Evolutionary conservation across 805 yeast species (phyloP).

Genomic region (Monosporozyma servazzii): DNA sequence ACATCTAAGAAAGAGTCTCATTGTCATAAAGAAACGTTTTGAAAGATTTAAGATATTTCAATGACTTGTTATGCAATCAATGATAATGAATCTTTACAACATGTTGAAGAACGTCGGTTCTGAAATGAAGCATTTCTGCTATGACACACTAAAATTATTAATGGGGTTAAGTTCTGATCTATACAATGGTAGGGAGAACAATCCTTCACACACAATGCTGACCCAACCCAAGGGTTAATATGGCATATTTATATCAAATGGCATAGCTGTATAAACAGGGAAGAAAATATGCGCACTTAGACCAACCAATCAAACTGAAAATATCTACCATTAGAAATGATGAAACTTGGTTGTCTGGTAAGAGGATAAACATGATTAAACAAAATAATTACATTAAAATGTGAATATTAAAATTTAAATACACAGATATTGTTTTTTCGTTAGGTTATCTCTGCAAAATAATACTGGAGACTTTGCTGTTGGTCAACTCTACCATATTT

Average conservation of each 20-base stretch:
- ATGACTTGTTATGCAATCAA: slow-evolving; percentile 70
- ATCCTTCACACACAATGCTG: slow-evolving; percentile 71
- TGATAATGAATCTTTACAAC: slow-evolving; percentile 51
- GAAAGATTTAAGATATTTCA: slow-evolving; percentile 57
- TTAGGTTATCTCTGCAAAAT: neutral
- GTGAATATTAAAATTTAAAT: neutral
- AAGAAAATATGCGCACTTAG: neutral
- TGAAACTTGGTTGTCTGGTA: neutral
- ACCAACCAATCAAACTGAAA: neutral
- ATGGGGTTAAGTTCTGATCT: slow-evolving; percentile 81
- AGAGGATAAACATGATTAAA: neutral
- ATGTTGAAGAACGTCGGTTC: slow-evolving; percentile 80
- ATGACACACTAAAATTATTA: slow-evolving; percentile 63
- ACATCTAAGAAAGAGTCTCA: slow-evolving; percentile 46
- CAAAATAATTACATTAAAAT: neutral
- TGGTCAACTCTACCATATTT: neutral
- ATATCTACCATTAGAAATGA: neutral
- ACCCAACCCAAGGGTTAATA: slow-evolving; percentile 59
- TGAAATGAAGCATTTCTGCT: slow-evolving; percentile 76
- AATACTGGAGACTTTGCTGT: neutral
- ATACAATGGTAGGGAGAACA: slow-evolving; percentile 35
- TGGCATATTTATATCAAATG: slow-evolving; percentile 56
- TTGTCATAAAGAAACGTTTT: slow-evolving; percentile 73
- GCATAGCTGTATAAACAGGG: slow-evolving; percentile 30
- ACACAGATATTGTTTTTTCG: neutral